Conservation (phyloP, 2,329 filamentous ascomycete species). For the Alternaria ethzedia region DNA sequence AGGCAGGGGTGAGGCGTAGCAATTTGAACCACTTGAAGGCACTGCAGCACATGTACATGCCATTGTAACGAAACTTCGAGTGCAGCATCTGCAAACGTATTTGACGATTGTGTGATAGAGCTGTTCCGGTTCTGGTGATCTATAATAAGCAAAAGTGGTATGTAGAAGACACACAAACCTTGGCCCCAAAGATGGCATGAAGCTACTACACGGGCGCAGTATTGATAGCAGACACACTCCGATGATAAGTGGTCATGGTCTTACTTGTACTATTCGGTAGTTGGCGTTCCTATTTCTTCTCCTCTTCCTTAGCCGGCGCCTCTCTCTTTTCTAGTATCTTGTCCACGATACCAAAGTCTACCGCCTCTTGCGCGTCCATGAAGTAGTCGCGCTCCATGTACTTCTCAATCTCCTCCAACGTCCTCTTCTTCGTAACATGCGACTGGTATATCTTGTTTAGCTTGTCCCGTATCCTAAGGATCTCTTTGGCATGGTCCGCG, state of each 20-base stretch:
- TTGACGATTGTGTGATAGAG: background rate
- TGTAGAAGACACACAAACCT: background rate
- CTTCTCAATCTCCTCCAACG: conserved; percentile 82
- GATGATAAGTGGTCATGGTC: background rate
- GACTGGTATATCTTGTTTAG: conserved; percentile 88
- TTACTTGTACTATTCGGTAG: background rate
- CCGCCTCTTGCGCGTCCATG: conserved; percentile 84
- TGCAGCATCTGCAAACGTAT: background rate
- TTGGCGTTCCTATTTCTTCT: conserved; percentile 13
- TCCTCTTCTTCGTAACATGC: conserved; percentile 82
- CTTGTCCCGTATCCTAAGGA: conserved; percentile 81
- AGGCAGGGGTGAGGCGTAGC: background rate
- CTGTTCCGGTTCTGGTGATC: background rate
- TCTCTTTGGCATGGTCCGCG: conserved; percentile 96
- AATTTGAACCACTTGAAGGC: background rate
- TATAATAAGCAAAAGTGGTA: background rate
- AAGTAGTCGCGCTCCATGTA: conserved; percentile 98
- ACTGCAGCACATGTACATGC: background rate
- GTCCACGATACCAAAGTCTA: conserved; percentile 90
- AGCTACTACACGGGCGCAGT: background rate
- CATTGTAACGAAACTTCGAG: background rate
- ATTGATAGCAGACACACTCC: background rate
- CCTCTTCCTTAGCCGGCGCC: conserved; percentile 49
- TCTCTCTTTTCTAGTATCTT: conserved; percentile 76
- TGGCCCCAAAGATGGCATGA: background rate